Base-by-base conservation (phyloP, 2,329 filamentous ascomycete genomes). In the Pseudopyricularia javanii region DNA sequence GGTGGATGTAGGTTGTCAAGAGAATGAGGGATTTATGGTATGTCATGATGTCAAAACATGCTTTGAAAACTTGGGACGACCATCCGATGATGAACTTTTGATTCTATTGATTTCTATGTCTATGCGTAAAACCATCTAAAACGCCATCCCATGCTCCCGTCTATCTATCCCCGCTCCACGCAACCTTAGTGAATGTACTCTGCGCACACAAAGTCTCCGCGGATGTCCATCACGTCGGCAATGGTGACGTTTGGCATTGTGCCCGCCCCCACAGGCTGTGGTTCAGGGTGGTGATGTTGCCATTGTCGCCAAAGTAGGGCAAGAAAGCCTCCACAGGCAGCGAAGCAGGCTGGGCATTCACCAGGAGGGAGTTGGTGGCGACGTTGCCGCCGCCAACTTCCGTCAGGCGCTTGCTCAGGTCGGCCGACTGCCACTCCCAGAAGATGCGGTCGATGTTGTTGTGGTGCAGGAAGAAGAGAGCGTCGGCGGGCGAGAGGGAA, bases 391-490 rank as follows among this genome's bases (percentile, higher is more conserved):
- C 56, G n/a, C 48, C 48, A 30, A 49, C 35, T 17, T 33, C 48
- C 5, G 48, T 35, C 48, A 49, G 48, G 7, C 48, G 48, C 17
- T 7, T 34, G 3, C 30, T 20, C 1, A 24, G 48, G 26, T 51
- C 28, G 26, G 14, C 22, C 20, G 35, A 72, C 61, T 74, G 72
- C 72, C 72, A 75, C 57, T 75, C 69, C 60, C 70, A 74, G 60
- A 71, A 74, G 48, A 71, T 63, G 12, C 73, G 64, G 55, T 76
- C 73, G 51, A 76, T 68, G 56, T 71, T 65, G 0, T 62, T 70
- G 53, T 75, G 73, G 55, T 75, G 72, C 8, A 72, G 58, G 54
- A 66, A 74, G 61, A 75, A 75, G 2, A 60, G 69, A 2, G 73
- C 73, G 54, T 75, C 73, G 4, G 68, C 64, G 1, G 72, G 67